Evolutionary conservation across 148 eudicot species (phyloP), one percentile per base, ranked within the genome.

Genomic region (Dianthus caryophyllus): DNA sequence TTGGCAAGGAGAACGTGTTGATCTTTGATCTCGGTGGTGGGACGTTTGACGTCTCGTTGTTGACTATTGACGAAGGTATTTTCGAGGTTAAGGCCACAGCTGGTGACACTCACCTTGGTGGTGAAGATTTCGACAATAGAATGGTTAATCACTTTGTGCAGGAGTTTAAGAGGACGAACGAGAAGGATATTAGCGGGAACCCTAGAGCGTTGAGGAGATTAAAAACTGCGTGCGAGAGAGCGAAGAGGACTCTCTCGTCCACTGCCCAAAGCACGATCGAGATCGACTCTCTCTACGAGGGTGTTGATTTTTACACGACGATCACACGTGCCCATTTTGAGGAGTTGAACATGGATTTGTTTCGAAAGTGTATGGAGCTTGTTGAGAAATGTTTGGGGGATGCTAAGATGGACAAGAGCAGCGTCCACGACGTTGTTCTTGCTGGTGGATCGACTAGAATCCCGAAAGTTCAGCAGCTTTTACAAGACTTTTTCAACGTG

Each of bases 381-480:
- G 77, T 74, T 51, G 77, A 68, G 72, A 68, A 61, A 49, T 74
- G 77, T 61, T 74, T 74, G 72, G 68, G 77, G 21, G 77, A 74
- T 52, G 77, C 77, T 3, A 74, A 74, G 67, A 78, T 73, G 74
- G 81, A 78, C 59, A 73, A 73, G 61, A 69, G 71, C 66, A 49
- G 57, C 8, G 70, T 78, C n/a, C 77, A 78, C 6, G 81, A 78
- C 61, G 81, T 78, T 9, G 81, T 78, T 24, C 76, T 78, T 73
- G 81, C 73, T 26, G 81, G 81, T 43, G 81, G 81, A 0, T 78
- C 81, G 0, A 73, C 81, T 2, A 51, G 81, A 20, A 78, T 78
- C 31, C 81, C 81, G 7, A 78, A 73, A 44, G 77, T 78, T 9
- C 77, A 74, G 71, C 61, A 61, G 25, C 36, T 74, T 7, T 31